Evolutionary conservation across 306 rosid species (phyloP), one percentile per base, ranked within the genome.

Genomic region (Inga leiocalycina): DNA sequence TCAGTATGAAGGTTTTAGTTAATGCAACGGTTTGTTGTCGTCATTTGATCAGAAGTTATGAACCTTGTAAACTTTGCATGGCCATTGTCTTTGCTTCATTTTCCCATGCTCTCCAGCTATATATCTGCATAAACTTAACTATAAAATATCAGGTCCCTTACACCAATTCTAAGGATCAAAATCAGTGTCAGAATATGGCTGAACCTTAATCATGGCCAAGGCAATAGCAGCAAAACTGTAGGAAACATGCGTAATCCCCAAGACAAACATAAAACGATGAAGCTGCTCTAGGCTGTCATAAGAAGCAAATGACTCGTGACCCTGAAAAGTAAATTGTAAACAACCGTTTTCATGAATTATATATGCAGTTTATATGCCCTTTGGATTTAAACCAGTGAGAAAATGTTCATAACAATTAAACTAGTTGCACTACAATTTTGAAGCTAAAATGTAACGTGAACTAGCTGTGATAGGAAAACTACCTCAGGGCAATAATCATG

Each of bases 91-190:
- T 91, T 46, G 97, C 98, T 83, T 93, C 98, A 83, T 89, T 90
- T 87, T 96, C 98, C 98, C 99, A 96, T 71, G 71, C 69, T 86
- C 94, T 92, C 99, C 98, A 96, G 85, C 99, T 94, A 83, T 93
- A 92, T 49, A 96, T 93, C 99, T 96, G 89, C 88, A 88, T 48
- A 44, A 81, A 77, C 62, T n/a, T 62, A 71, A 59, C 61, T 6
- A 39, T 48, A 43, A 76, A 74, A 66, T 6, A 24, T 59, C 22
- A 56, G 79, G 76, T 66, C 32, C 30, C n/a, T 41, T n/a, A 30
- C 8, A 57, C n/a, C 41, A 59, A 54, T 24, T 82, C 51, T 75
- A 41, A 79, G 46, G 43, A 46, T 16, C 15, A 70, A 76, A 37
- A 51, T 14, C 44, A 76, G 34, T 81, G 37, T 35, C 59, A 81